Evolutionary conservation across 164 flowering plant genomes (phyloP).

Genomic region (Stephania cephalantha): DNA sequence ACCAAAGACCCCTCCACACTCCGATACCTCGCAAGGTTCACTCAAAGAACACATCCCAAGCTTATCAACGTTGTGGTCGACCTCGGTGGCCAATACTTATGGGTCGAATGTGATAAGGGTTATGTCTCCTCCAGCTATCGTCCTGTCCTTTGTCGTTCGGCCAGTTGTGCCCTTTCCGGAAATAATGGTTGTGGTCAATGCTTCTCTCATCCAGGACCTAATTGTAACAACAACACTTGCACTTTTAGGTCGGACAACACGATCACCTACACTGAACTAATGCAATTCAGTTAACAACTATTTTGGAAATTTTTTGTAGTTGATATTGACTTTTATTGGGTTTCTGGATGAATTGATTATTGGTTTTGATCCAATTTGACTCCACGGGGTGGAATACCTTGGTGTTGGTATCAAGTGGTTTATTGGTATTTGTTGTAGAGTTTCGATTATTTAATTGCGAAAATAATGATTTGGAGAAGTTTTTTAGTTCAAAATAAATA

Average conservation of each 20-base stretch:
- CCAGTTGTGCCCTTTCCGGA: not conserved
- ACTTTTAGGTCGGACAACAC: not conserved
- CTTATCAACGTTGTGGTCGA: not conserved
- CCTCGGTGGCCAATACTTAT: not conserved
- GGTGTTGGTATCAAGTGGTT: too few species aligned
- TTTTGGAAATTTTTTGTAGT: too few species aligned
- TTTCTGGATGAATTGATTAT: too few species aligned
- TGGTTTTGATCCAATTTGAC: too few species aligned
- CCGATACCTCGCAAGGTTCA: not conserved
- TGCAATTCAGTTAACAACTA: too few species aligned
- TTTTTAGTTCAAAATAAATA: too few species aligned
- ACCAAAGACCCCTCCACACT: not conserved
- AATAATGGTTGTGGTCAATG: not conserved
- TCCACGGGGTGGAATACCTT: too few species aligned
- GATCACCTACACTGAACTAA: not conserved
- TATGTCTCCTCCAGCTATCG: not conserved
- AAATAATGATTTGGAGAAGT: too few species aligned
- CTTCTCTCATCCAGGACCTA: not conserved
- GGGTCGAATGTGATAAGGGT: not conserved
- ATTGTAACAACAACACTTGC: slow-evolving; percentile 4
- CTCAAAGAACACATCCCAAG: not conserved
- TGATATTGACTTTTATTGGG: too few species aligned
- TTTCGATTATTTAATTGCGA: too few species aligned
- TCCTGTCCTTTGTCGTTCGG: not conserved
- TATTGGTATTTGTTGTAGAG: too few species aligned